Percentiles rank a stretch among this genome's conserved stretches.
These are phyloP conservation scores for Coemansia sp. DNA, from an alignment of 192 early-diverging fungal species.

Conservation along the genomic window DNA sequence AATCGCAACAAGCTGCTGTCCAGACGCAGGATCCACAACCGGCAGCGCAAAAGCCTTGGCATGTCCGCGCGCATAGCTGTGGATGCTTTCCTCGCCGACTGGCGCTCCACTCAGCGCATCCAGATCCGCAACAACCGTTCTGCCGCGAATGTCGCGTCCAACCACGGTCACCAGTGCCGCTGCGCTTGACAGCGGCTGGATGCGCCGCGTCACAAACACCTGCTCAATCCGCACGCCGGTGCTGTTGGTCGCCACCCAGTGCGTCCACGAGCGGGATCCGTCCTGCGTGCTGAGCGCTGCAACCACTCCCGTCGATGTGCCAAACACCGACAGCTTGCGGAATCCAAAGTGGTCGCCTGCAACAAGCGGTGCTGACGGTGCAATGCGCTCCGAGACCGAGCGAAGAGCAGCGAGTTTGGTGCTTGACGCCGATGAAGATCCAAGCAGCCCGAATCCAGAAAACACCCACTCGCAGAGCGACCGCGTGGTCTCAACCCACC, in stretches of 20 bases:
- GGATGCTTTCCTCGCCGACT: background rate
- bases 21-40: constrained; percentile 37
- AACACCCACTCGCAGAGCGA: constrained; percentile 55
- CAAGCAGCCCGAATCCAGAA: constrained; percentile 46
- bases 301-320: constrained; percentile 75
- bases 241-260: constrained; percentile 39
- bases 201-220: constrained; percentile 34
- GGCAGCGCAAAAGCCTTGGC: constrained; percentile 64
- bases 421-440: constrained; percentile 16
- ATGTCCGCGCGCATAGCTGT: constrained; percentile 35
- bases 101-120: constrained; percentile 40
- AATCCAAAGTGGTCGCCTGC: constrained; percentile 66
- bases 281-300: constrained; percentile 79
- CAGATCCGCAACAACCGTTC: constrained; percentile 31
- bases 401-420: constrained; percentile 3
- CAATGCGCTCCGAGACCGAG: constrained; percentile 10
- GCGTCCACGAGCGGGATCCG: constrained; percentile 82
- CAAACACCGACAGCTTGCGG: constrained; percentile 86
- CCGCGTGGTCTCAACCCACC: constrained; percentile 49
- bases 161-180: constrained; percentile 42
- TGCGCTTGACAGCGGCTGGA: constrained; percentile 29
- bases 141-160: constrained; percentile 21
- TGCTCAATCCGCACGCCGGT: constrained; percentile 24
- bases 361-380: constrained; percentile 3
- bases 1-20: constrained; percentile 40